Evolutionary conservation across 2,329 filamentous ascomycete species (phyloP).

Genomic region (Colletotrichum sp.): DNA sequence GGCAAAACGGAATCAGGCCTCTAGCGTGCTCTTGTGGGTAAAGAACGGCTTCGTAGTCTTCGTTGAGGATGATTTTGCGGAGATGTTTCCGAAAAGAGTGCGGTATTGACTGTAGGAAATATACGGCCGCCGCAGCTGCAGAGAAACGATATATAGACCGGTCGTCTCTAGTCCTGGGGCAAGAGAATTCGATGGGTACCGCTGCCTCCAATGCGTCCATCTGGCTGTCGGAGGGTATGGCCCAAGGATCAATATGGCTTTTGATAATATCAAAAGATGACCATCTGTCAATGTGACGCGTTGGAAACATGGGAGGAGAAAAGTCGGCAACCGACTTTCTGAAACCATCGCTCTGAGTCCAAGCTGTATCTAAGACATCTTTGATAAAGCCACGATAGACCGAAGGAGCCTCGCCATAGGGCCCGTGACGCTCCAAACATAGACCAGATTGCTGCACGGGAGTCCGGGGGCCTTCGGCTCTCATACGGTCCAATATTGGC

Average conservation of each 20-base stretch:
- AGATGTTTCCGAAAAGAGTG: not conserved
- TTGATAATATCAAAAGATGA: rapidly evolving
- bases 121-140: not conserved
- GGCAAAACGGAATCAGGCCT: not conserved
- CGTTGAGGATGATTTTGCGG: not conserved
- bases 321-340: not conserved
- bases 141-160: not conserved
- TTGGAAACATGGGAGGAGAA: rapidly evolving
- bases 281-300: rapidly evolving
- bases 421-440: not conserved
- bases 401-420: not conserved
- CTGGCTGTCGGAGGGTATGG: not conserved
- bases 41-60: not conserved
- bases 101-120: not conserved
- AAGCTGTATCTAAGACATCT: rapidly evolving
- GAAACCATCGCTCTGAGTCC: rapidly evolving
- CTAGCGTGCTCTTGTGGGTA: not conserved
- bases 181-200: not conserved
- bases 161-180: not conserved
- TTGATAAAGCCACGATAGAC: not conserved
- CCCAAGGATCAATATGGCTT: rapidly evolving
- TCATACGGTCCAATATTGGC: not conserved
- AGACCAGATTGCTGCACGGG: rapidly evolving
- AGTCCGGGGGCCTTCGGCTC: not conserved
- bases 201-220: not conserved